Base-by-base conservation (phyloP, 164 flowering plant species). In the Hamamelis virginiana region DNA sequence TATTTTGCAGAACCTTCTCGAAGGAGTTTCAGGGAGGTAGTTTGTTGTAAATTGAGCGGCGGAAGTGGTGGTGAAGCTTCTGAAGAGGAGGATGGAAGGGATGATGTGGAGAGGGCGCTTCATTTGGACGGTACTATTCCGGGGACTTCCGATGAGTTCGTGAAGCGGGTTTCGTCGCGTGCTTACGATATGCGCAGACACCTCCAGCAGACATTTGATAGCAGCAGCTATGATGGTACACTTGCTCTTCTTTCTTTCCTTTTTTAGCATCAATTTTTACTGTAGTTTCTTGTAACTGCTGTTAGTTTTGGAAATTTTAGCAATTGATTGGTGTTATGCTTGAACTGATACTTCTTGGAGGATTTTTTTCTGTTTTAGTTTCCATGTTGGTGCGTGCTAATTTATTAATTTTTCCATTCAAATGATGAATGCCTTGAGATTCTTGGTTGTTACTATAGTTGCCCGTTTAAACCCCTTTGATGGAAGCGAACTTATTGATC, bases 161-260 rank as follows among this genome's bases (percentile, higher is more conserved):
- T 96, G 25, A 86, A 83, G 85, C 82, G 80, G 69, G 95, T 92
- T 10, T 92, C 99, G n/a, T 96, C 99, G 0, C 96, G 98, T 25
- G 97, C 98, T 55, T 96, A 95, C 55, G 93, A 84, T 64, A 87
- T 92, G 90, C 94, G 99, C 6, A 78, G 97, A 12, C 81, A 89
- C 68, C 91, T 95, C 22, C 87, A 92, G 9, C 96, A 91, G 77
- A 77, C 85, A 13, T 84, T 92, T 52, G 96, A 91, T 63, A 77
- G 74, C 78, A 87, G 91, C 81, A 95, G 99, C 86, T 92, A 95
- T 38, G 99, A 95, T 57, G 97, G 99, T 94, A 80, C 8, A n/a
- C 4, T 38, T 33, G 28, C 5, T 44, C 50, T 3, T 21, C 22
- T 14, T 12, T 48, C 43, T 59, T 13, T 19, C 38, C 5, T 23